Conservation (phyloP, 495 filamentous ascomycete species). For the Xylaria curta region DNA sequence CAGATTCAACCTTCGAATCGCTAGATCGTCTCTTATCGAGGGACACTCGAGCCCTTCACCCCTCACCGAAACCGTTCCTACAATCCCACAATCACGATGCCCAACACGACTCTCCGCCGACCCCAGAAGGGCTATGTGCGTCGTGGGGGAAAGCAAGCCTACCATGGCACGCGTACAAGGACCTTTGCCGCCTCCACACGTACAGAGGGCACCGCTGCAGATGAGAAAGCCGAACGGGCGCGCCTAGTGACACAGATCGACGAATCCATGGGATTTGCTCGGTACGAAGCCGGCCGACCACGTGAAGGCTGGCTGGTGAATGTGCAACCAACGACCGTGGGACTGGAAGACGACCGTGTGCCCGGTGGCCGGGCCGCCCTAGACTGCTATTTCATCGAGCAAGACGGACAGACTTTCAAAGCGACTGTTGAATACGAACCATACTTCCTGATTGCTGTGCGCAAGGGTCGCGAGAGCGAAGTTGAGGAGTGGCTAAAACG, state of each 20-base stretch:
- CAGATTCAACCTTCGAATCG: neutral
- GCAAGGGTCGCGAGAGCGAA: constrained; percentile 85
- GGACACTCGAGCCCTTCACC: constrained; percentile 14
- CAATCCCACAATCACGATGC: constrained; percentile 40
- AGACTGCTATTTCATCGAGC: constrained; percentile 97
- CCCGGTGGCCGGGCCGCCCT: constrained; percentile 82
- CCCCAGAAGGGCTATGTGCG: constrained; percentile 60
- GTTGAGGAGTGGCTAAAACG: constrained; percentile 95
- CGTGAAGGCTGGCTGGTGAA: constrained; percentile 94
- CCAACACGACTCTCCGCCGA: constrained; percentile 55
- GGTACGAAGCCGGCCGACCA: constrained; percentile 87
- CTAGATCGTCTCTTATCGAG: constrained; percentile 22
- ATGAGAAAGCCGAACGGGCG: constrained; percentile 83
- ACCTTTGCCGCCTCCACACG: constrained; percentile 80
- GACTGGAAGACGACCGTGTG: constrained; percentile 75
- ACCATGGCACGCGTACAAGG: constrained; percentile 61
- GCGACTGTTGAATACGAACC: constrained; percentile 95
- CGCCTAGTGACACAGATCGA: constrained; percentile 89
- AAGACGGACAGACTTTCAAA: constrained; percentile 93
- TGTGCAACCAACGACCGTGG: constrained; percentile 83
- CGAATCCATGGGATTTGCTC: constrained; percentile 89
- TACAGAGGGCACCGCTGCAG: constrained; percentile 82
- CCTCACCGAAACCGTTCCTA: neutral
- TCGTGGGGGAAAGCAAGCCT: constrained; percentile 59
- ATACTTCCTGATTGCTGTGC: constrained; percentile 92